Evolutionary conservation across 2,329 filamentous ascomycete genomes (phyloP), one percentile per base, ranked within the genome.

Genomic region (Coniochaeta hoffmannii): DNA sequence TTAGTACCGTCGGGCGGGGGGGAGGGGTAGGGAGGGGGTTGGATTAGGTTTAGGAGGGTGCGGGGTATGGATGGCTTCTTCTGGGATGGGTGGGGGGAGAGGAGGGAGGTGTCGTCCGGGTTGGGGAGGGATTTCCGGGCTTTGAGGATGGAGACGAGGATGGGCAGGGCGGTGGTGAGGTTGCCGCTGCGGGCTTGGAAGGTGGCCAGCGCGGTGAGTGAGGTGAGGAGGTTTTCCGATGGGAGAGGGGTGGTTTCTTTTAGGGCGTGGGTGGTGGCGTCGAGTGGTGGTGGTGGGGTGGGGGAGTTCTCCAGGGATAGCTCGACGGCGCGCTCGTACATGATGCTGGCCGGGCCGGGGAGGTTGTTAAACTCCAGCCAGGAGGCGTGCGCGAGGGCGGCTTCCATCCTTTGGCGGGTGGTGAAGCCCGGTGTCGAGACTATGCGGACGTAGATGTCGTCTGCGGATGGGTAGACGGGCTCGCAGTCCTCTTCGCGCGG

Each of bases 81-180:
- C n/a, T n/a, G n/a, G n/a, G 59, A 31, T 51, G 28, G 34, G 3
- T 51, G 49, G 57, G 55, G 9, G 60, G 59, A 1, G 24, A 19
- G 41, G 19, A 26, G 41, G 12, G 15, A 22, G 41, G 11, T 46
- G 69, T 69, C 15, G 69, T 63, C 9, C 30, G 55, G 64, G 17
- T 68, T 65, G 55, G 73, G 78, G 50, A 73, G 85, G 65, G 63
- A 85, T 70, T 88, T 85, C 24, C 90, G 85, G 9, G 90, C 88
- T 60, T 89, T 85, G 11, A 97, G 83, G 46, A 96, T 76, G 28
- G 91, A 96, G 38, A 96, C 78, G 64, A 96, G 88, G 53, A 96
- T 89, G 2, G 93, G 89, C 1, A 97, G 79, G 1, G 93, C 90
- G 4, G 78, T 72, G 7, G 82, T 71, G 17, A 90, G 66, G 61